Evolutionary conservation across 129 eudicot species (phyloP).

Genomic region (Flaveria trinervia): DNA sequence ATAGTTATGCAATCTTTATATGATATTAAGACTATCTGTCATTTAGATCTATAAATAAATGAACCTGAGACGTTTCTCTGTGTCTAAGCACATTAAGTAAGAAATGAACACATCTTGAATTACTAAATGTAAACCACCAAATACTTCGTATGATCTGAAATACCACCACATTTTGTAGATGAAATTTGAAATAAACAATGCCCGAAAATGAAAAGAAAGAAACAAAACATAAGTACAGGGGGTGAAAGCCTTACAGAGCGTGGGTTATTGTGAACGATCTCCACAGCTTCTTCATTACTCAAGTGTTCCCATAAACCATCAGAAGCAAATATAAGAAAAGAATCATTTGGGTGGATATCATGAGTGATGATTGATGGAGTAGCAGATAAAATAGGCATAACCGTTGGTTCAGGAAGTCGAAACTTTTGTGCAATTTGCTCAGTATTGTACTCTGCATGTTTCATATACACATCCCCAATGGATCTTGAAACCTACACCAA

Average conservation of each 20-base stretch:
- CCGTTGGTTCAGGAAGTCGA: conserved; percentile 55
- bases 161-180: not conserved
- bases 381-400: conserved; percentile 67
- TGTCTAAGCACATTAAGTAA: not conserved
- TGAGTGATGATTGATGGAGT: conserved; percentile 62
- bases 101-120: not conserved
- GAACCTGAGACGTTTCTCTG: too few relatives aligned
- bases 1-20: too few relatives aligned
- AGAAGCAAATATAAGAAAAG: conserved; percentile 75
- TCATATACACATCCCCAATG: conserved; percentile 75
- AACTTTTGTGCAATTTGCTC: conserved; percentile 56
- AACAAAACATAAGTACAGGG: not conserved
- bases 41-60: too few relatives aligned
- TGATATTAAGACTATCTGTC: too few relatives aligned
- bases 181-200: not conserved
- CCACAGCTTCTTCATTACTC: conserved; percentile 72
- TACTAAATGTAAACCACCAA: conserved; percentile 20
- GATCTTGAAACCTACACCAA: conserved; percentile 67
- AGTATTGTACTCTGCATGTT: conserved; percentile 54
- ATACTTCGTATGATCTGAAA: not conserved
- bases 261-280: conserved; percentile 64
- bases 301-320: conserved; percentile 85
- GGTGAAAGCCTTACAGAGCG: conserved; percentile 46
- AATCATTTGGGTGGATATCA: conserved; percentile 61
- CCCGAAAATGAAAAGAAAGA: not conserved